A percentile compares a stretch with the other conserved stretches of the same genome.
These are phyloP conservation scores for Alnus glutinosa DNA, from an alignment of 306 rosid species.

Conservation along the genomic window DNA sequence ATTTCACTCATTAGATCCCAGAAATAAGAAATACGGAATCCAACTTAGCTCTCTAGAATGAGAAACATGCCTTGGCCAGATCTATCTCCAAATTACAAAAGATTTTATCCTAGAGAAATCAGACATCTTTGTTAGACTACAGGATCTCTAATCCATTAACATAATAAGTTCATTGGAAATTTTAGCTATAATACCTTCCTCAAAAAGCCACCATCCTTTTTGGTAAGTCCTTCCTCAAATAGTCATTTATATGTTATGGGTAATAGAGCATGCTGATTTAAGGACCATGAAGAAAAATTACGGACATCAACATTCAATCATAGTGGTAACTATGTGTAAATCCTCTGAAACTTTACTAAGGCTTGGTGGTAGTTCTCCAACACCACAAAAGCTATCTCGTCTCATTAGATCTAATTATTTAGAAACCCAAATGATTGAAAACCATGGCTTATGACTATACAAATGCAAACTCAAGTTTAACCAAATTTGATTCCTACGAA, in stretches of 20 bases:
- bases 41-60: neutral
- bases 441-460: neutral
- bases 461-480: neutral
- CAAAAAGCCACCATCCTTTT: neutral
- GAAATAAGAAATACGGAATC: neutral
- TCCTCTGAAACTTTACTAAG: neutral
- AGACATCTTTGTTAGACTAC: neutral
- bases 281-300: neutral
- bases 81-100: neutral
- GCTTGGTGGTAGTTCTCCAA: slow-evolving; percentile 6
- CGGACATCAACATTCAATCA: neutral
- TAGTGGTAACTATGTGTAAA: neutral
- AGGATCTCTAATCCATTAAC: neutral
- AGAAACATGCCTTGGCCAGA: neutral
- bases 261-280: neutral
- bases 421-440: neutral
- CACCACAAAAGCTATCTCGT: neutral
- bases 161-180: neutral
- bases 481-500: slow-evolving; percentile 23
- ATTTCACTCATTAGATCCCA: neutral
- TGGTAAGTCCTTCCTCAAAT: neutral
- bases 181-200: neutral
- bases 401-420: neutral
- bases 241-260: neutral
- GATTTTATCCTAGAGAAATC: neutral